phyloP scores from a whole-genome alignment of 208 protist species.

The Trypanosoma melophagium region DNA sequence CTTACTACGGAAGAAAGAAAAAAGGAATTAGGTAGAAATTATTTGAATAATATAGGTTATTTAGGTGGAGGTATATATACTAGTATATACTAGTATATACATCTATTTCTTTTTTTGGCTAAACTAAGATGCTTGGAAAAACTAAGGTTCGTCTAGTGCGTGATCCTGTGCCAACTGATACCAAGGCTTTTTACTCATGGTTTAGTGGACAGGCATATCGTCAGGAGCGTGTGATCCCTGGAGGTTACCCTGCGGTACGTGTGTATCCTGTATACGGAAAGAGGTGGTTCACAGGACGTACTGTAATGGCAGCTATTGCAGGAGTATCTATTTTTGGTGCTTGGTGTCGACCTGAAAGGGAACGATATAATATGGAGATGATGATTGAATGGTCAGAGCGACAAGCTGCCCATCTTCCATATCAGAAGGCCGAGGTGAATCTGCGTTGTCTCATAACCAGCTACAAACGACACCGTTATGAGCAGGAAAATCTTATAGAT shows the following conservation, averaged over 20 bases:
- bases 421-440: slow-evolving; percentile 87
- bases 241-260: slow-evolving; percentile 82
- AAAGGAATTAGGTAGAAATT: too few relatives aligned
- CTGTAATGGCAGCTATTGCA: slow-evolving; percentile 79
- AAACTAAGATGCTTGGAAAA: slow-evolving; percentile 47
- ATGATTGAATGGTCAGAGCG: slow-evolving; percentile 85
- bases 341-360: slow-evolving; percentile 81
- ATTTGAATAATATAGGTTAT: too few relatives aligned
- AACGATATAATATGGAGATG: slow-evolving; percentile 91
- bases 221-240: slow-evolving; percentile 85
- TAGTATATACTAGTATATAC: too few relatives aligned
- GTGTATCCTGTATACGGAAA: slow-evolving; percentile 91
- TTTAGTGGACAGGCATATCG: slow-evolving; percentile 90
- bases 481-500: slow-evolving; percentile 88
- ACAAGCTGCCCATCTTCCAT: slow-evolving; percentile 78
- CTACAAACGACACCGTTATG: slow-evolving; percentile 88
- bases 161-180: slow-evolving; percentile 84
- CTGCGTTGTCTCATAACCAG: slow-evolving; percentile 71
- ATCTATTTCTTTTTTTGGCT: too few relatives aligned
- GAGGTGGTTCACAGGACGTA: slow-evolving; percentile 88
- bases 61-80: too few relatives aligned
- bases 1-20: too few relatives aligned
- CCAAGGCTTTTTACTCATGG: slow-evolving; percentile 89
- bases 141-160: slow-evolving; percentile 66
- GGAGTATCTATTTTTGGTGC: slow-evolving; percentile 86